Conservation (phyloP, 345 rosid species). For the Boechera stricta region DNA sequence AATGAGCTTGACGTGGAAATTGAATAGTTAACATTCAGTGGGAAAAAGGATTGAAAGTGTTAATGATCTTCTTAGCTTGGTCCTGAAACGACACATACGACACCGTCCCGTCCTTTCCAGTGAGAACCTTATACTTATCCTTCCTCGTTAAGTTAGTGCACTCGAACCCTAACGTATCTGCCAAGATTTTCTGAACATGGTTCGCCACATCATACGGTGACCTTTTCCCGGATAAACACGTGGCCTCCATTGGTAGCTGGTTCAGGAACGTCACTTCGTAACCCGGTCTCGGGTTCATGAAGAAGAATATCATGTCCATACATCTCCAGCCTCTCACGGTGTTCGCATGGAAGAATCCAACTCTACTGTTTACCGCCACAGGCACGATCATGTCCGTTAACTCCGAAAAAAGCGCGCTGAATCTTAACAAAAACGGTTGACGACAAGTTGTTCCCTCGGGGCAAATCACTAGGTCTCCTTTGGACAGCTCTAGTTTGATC, state of each 20-base stretch:
- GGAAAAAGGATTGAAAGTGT: background rate
- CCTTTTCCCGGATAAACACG: background rate
- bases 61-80: background rate
- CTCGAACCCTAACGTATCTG: conserved; percentile 73
- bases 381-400: conserved; percentile 74
- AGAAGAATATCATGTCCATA: conserved; percentile 65
- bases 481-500: background rate
- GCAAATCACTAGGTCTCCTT: conserved; percentile 60
- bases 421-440: conserved; percentile 71
- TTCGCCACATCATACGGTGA: conserved; percentile 47
- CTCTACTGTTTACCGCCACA: conserved; percentile 71
- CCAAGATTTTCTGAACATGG: conserved; percentile 73
- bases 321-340: conserved; percentile 66
- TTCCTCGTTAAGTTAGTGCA: conserved; percentile 79
- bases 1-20: background rate
- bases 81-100: background rate
- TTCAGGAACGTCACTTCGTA: conserved; percentile 80
- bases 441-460: conserved; percentile 76
- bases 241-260: conserved; percentile 53
- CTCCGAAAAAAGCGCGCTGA: conserved; percentile 74
- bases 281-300: conserved; percentile 78
- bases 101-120: conserved; percentile 25
- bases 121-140: conserved; percentile 72
- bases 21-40: background rate
- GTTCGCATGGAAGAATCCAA: conserved; percentile 64